A percentile compares a stretch with the other conserved stretches of the same genome.
These are phyloP conservation scores for Aspergillus diversus DNA, from an alignment of 495 filamentous ascomycete species.

Conservation along the genomic window DNA sequence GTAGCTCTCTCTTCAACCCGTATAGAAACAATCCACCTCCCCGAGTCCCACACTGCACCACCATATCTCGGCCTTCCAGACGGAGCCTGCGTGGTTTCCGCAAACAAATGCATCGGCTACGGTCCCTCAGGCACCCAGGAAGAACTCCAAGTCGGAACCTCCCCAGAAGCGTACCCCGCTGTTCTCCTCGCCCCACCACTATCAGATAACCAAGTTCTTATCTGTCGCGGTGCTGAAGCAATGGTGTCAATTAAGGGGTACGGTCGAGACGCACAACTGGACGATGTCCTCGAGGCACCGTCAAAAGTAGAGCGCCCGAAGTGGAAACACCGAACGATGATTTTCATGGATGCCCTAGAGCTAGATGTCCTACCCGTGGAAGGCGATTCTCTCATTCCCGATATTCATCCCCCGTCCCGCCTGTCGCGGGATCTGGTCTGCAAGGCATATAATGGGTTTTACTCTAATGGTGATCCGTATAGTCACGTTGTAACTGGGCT, in stretches of 20 bases:
- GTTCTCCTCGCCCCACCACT: constrained; percentile 9
- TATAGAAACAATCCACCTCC: not conserved
- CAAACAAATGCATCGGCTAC: constrained; percentile 11
- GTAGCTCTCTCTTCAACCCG: not conserved
- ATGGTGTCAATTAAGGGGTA: constrained; percentile 6
- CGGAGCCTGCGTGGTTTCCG: constrained; percentile 7
- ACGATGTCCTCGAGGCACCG: not conserved
- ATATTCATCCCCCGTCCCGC: constrained; percentile 4
- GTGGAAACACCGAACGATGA: not conserved
- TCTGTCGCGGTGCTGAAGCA: constrained; percentile 11
- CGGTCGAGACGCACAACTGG: constrained; percentile 5
- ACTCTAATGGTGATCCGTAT: not conserved
- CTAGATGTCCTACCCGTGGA: constrained; percentile 5
- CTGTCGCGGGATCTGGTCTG: constrained; percentile 7
- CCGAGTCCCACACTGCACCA: constrained; percentile 5
- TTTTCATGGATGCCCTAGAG: constrained; percentile 12
- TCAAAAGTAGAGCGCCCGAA: not conserved
- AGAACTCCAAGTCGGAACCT: not conserved
- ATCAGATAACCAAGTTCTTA: constrained; percentile 6
- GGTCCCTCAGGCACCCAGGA: constrained; percentile 8
- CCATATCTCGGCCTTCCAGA: constrained; percentile 1
- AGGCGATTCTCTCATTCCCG: constrained; percentile 5
- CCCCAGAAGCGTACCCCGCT: constrained; percentile 1
- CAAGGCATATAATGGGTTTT: constrained; percentile 4
- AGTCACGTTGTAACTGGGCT: constrained; percentile 8